Percentiles rank a stretch among this genome's conserved stretches.
Conservation (phyloP, 176 grass and related monocot genomes). For the Leersia perrieri region DNA sequence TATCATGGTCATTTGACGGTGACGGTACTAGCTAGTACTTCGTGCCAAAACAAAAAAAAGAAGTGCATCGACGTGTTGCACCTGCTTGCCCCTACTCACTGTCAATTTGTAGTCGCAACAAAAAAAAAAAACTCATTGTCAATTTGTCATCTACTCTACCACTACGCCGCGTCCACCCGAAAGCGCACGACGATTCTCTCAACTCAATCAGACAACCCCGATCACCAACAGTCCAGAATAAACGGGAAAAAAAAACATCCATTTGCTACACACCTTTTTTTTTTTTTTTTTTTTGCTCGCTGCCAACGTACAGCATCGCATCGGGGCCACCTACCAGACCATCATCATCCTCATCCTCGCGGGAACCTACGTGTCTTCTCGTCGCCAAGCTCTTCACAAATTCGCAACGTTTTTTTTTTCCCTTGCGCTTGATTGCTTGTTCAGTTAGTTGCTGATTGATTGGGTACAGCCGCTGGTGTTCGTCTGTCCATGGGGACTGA, state of each 20-base stretch:
- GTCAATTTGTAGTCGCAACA: too few relatives aligned
- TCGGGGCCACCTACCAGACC: neutral
- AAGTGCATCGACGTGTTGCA: too few relatives aligned
- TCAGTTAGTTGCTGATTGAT: neutral
- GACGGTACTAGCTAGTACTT: too few relatives aligned
- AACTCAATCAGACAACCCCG: neutral
- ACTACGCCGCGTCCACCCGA: neutral
- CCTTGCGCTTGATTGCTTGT: too few relatives aligned
- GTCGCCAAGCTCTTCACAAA: neutral
- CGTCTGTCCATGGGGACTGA: conserved; percentile 7
- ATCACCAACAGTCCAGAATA: neutral
- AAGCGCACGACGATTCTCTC: neutral
- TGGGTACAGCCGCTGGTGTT: neutral
- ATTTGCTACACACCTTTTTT: neutral
- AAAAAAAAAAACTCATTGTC: too few relatives aligned
- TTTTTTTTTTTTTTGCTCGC: neutral
- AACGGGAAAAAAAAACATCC: neutral
- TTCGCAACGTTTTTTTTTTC: neutral
- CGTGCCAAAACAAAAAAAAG: too few relatives aligned
- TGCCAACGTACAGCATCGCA: neutral
- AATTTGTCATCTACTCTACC: too few relatives aligned
- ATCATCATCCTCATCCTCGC: neutral
- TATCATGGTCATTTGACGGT: neutral
- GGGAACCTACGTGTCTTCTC: neutral
- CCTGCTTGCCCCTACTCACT: neutral